A percentile compares a stretch with the other conserved stretches of the same genome.
Conservation (phyloP, 2,329 filamentous ascomycete genomes). For the Pestalotiopsis sp. region DNA sequence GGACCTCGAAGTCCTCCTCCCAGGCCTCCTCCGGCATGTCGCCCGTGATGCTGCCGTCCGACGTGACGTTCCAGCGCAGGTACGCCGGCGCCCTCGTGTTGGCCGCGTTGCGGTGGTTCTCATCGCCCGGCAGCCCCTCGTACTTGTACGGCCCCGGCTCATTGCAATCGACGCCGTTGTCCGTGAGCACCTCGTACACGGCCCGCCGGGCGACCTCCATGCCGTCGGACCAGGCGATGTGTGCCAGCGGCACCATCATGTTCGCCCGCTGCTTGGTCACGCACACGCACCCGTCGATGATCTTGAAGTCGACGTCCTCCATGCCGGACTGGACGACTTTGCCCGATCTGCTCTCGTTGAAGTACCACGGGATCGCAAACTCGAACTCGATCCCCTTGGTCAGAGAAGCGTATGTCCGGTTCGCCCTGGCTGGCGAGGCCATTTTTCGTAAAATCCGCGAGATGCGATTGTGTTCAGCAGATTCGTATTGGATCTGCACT, state of each 20-base stretch:
- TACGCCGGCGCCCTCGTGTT: neutral
- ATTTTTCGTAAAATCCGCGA: too few species aligned
- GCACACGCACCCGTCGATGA: neutral
- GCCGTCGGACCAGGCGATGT: too few species aligned
- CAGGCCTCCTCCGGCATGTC: neutral
- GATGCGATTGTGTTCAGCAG: too few species aligned
- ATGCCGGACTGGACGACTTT: too few species aligned
- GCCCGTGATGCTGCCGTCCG: neutral
- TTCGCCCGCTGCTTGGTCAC: neutral
- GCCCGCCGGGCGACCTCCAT: neutral
- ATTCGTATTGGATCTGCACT: neutral
- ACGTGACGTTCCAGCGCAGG: neutral
- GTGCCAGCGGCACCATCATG: neutral
- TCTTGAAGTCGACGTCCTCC: too few species aligned
- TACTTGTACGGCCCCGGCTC: too few species aligned
- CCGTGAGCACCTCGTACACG: neutral
- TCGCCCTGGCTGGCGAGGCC: too few species aligned
- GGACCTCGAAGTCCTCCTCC: neutral
- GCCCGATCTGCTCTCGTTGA: neutral
- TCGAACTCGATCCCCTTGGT: neutral
- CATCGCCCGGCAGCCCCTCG: neutral
- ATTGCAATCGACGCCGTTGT: neutral
- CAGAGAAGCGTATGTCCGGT: neutral
- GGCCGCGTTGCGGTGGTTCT: neutral
- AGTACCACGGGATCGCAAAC: neutral